Conservation (phyloP, 192 early-diverging fungal genomes). For the Backusella parvicylindrica region DNA sequence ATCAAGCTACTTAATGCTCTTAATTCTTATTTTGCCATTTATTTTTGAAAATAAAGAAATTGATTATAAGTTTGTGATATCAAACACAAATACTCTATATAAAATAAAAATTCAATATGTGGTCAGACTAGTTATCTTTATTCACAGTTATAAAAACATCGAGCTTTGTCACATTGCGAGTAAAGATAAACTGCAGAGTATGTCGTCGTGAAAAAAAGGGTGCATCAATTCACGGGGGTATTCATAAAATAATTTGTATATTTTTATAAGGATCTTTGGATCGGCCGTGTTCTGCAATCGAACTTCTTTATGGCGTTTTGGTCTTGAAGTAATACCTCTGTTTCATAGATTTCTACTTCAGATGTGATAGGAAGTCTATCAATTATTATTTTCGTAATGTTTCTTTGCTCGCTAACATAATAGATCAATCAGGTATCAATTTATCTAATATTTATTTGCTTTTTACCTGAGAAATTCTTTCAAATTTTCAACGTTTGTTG, state of each 20-base stretch:
- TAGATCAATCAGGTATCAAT: conserved; percentile 7
- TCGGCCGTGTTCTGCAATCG: conserved; percentile 9
- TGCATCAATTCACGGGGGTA: neutral
- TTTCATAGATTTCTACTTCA: conserved; percentile 6
- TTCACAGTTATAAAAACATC: conserved; percentile 11
- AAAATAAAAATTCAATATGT: conserved; percentile 7
- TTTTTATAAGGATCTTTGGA: conserved; percentile 10
- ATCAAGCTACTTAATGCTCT: neutral
- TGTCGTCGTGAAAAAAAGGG: neutral
- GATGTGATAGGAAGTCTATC: conserved; percentile 13
- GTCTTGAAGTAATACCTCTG: conserved; percentile 5
- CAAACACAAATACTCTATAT: conserved; percentile 2
- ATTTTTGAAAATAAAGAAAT: conserved; percentile 4
- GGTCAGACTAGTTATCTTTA: conserved; percentile 8
- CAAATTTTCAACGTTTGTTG: conserved; percentile 12
- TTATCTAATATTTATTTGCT: conserved; percentile 16
- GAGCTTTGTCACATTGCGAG: conserved; percentile 9
- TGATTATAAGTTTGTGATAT: conserved; percentile 4
- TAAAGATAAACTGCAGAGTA: conserved; percentile 5
- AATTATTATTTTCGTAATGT: conserved; percentile 8
- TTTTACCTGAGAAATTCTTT: conserved; percentile 13
- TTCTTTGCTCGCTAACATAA: conserved; percentile 12
- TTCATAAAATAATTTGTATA: conserved; percentile 5
- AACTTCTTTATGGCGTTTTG: conserved; percentile 2
- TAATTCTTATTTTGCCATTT: conserved; percentile 5